Conservation (phyloP, 1,284 basidiomycete genomes). For the Cerrena zonata region DNA sequence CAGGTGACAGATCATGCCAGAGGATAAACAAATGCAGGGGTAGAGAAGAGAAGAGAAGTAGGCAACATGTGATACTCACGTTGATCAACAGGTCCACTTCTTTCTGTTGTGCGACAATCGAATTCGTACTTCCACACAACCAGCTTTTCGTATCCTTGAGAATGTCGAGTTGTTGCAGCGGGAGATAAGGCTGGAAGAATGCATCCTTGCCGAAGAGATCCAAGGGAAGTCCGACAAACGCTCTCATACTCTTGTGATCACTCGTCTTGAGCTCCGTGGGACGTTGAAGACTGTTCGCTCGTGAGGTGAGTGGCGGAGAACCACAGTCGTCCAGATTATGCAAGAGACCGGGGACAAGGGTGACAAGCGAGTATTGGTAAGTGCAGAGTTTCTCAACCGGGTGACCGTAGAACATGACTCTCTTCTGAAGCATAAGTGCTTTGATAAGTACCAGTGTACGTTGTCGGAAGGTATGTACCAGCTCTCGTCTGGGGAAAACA, state of each 20-base stretch:
- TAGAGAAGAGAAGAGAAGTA: neutral
- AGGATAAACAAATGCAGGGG: too few species aligned
- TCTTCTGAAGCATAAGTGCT: slow-evolving; percentile 86
- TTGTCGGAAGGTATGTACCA: slow-evolving; percentile 91
- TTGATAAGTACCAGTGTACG: slow-evolving; percentile 92
- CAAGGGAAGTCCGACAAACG: slow-evolving; percentile 86
- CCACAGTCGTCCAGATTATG: slow-evolving; percentile 88
- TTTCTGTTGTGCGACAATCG: slow-evolving; percentile 89
- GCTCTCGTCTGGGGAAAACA: slow-evolving; percentile 56
- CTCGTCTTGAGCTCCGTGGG: slow-evolving; percentile 84
- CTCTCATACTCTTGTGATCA: slow-evolving; percentile 85
- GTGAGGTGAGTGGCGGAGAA: slow-evolving; percentile 76
- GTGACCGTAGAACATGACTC: slow-evolving; percentile 94
- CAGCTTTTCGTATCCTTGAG: slow-evolving; percentile 76
- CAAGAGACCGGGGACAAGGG: slow-evolving; percentile 78
- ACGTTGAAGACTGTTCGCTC: slow-evolving; percentile 60
- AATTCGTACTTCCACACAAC: slow-evolving; percentile 92
- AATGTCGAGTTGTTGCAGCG: slow-evolving; percentile 91
- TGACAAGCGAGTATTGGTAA: slow-evolving; percentile 92
- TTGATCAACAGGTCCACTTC: slow-evolving; percentile 91
- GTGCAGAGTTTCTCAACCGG: slow-evolving; percentile 95
- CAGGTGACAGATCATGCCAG: neutral
- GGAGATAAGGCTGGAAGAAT: slow-evolving; percentile 97
- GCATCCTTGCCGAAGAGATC: slow-evolving; percentile 85
- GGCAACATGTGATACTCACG: slow-evolving; percentile 46